Percentiles rank a stretch among this genome's conserved stretches.
phyloP scores from a whole-genome alignment of 257 asterid species.

The Petrea volubilis region DNA sequence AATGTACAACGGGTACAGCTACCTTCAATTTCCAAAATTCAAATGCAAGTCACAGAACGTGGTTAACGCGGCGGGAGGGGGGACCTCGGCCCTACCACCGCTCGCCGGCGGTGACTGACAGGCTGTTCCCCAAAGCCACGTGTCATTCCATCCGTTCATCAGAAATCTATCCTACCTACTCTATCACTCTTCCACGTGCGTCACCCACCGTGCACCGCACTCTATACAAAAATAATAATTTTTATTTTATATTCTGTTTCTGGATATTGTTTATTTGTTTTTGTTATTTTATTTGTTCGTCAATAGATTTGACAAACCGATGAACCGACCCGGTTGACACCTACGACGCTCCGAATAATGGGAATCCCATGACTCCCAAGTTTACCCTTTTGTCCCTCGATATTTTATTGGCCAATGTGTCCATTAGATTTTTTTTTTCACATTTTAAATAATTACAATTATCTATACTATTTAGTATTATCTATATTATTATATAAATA shows the following conservation, averaged over 20 bases:
- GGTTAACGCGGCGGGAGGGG: background rate
- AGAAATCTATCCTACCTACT: conserved; percentile 15
- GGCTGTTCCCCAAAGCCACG: conserved; percentile 2
- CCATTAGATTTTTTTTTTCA: no score
- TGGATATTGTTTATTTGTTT: background rate
- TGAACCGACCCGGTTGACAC: background rate
- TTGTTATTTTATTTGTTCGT: background rate
- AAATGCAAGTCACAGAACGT: background rate
- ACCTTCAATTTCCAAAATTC: background rate
- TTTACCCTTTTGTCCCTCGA: background rate
- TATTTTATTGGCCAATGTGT: no score
- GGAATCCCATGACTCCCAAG: background rate
- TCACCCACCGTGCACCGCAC: conserved; percentile 7
- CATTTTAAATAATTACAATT: no score
- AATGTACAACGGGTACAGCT: no score
- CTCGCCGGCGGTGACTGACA: conserved; percentile 22
- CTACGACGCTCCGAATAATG: background rate
- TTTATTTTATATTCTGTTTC: background rate
- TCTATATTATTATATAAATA: no score
- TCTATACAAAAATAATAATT: background rate
- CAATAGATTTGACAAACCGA: background rate
- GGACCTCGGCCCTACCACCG: background rate
- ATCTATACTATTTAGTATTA: no score
- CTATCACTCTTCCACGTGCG: conserved; percentile 10
- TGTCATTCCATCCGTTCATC: conserved; percentile 17